A percentile compares a stretch with the other conserved stretches of the same genome.
Evolutionary conservation across 2,329 filamentous ascomycete genomes (phyloP).

Genomic region (Pestalotiopsis sp.): DNA sequence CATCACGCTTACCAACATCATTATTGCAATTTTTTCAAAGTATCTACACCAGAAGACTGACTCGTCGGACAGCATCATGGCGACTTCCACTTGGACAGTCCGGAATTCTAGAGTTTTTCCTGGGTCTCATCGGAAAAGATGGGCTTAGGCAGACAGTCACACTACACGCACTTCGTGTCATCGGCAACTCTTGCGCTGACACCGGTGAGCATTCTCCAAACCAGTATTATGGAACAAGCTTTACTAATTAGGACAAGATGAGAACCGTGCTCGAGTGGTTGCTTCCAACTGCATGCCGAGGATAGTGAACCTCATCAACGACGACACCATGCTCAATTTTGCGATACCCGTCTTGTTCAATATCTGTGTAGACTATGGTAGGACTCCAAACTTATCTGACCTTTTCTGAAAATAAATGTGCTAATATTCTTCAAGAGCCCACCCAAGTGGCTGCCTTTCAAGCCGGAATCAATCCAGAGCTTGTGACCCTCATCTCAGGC

Average conservation of each 20-base stretch:
- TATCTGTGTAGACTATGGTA: slow-evolving; percentile 66
- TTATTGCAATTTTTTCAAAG: background rate
- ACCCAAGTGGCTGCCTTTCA: slow-evolving; percentile 60
- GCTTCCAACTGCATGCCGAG: slow-evolving; percentile 48
- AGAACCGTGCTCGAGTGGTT: slow-evolving; percentile 61
- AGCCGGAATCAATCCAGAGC: slow-evolving; percentile 49
- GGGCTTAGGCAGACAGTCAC: slow-evolving; percentile 46
- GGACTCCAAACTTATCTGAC: slow-evolving; percentile 21
- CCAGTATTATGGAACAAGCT: background rate
- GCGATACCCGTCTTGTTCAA: slow-evolving; percentile 65
- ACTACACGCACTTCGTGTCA: slow-evolving; percentile 58
- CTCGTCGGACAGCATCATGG: slow-evolving; percentile 50
- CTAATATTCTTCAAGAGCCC: slow-evolving; percentile 46
- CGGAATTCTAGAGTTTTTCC: slow-evolving; percentile 59
- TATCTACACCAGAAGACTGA: slow-evolving; percentile 18
- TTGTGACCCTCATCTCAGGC: slow-evolving; percentile 53
- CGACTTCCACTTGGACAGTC: slow-evolving; percentile 60
- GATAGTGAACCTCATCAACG: slow-evolving; percentile 51
- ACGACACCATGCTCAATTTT: slow-evolving; percentile 53
- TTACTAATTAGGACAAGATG: slow-evolving; percentile 41
- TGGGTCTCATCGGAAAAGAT: slow-evolving; percentile 45
- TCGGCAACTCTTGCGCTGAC: slow-evolving; percentile 67
- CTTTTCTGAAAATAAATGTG: background rate
- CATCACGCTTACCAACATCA: no score
- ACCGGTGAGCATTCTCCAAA: slow-evolving; percentile 42